Conservation (phyloP, 2,329 filamentous ascomycete species). For the Fusarium euwallaceae region DNA sequence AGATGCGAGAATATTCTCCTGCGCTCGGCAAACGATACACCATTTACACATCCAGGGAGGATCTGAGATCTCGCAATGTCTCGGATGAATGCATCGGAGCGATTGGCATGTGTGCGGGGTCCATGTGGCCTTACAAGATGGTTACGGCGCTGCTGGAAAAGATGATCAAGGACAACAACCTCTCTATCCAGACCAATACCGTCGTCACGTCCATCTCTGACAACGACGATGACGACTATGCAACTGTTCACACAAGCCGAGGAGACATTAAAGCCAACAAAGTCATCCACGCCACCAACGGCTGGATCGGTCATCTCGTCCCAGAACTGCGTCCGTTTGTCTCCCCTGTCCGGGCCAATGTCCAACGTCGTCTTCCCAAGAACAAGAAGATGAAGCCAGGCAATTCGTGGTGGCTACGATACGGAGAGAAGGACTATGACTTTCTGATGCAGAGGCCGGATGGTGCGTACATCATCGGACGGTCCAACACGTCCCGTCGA, state of each 20-base stretch:
- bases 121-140: conserved; percentile 44
- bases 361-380: neutral
- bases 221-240: conserved; percentile 2
- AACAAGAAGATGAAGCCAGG: neutral
- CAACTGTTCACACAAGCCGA: conserved; percentile 33
- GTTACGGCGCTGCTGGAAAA: conserved; percentile 26
- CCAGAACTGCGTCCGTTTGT: conserved; percentile 38
- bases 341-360: conserved; percentile 19
- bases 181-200: conserved; percentile 43
- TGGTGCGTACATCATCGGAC: conserved; percentile 5
- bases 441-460: conserved; percentile 40
- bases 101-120: conserved; percentile 33
- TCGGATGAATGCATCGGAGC: conserved; percentile 12
- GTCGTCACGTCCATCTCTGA: conserved; percentile 25
- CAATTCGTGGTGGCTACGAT: conserved; percentile 38
- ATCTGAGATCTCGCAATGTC: conserved; percentile 16
- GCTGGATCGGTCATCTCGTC: conserved; percentile 41
- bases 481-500: neutral
- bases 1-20: conserved; percentile 32
- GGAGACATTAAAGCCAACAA: conserved; percentile 36
- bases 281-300: conserved; percentile 46
- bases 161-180: neutral
- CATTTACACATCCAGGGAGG: conserved; percentile 14
- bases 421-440: conserved; percentile 44
- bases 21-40: conserved; percentile 28